Conservation (phyloP, 2,329 filamentous ascomycete genomes). For the Penicillium hesseltinei region DNA sequence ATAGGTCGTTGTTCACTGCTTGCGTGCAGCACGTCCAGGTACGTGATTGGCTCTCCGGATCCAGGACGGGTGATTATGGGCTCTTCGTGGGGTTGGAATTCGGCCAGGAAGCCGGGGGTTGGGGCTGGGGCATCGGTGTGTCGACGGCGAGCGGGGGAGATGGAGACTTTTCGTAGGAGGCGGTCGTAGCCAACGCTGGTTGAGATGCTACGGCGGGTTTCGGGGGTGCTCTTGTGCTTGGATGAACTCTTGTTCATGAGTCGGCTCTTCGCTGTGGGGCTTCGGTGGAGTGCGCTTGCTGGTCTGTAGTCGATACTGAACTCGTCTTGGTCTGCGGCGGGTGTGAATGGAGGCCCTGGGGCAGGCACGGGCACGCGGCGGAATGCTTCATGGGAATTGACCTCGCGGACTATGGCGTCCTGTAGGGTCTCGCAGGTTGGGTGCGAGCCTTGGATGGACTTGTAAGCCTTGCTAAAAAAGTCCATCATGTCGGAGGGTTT, state of each 20-base stretch:
- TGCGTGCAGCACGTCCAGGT: conserved; percentile 31
- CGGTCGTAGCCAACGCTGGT: conserved; percentile 23
- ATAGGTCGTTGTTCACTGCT: conserved; percentile 16
- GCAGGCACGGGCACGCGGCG: conserved; percentile 33
- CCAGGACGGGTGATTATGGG: background rate
- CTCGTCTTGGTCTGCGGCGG: conserved; percentile 25
- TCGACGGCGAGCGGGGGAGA: conserved; percentile 30
- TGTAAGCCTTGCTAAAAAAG: conserved; percentile 41
- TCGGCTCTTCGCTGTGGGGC: conserved; percentile 30
- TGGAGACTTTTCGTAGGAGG: conserved; percentile 20
- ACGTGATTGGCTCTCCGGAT: conserved; percentile 25
- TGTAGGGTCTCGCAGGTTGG: conserved; percentile 44
- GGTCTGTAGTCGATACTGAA: conserved; percentile 18
- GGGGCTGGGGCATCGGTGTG: conserved; percentile 44
- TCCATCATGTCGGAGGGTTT: conserved; percentile 44
- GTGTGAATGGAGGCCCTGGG: conserved; percentile 36
- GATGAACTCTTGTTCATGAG: conserved; percentile 34
- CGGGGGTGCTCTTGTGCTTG: conserved; percentile 28
- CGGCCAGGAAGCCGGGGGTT: conserved; percentile 29
- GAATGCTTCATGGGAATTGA: conserved; percentile 47
- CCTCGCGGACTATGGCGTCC: conserved; percentile 45
- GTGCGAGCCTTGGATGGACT: conserved; percentile 30
- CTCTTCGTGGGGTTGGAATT: conserved; percentile 15
- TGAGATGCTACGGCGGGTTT: conserved; percentile 32
- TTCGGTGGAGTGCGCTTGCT: conserved; percentile 22